These are phyloP conservation scores for Steccherinum ochraceum DNA, from an alignment of 768 basidiomycete species.

Conservation along the genomic window DNA sequence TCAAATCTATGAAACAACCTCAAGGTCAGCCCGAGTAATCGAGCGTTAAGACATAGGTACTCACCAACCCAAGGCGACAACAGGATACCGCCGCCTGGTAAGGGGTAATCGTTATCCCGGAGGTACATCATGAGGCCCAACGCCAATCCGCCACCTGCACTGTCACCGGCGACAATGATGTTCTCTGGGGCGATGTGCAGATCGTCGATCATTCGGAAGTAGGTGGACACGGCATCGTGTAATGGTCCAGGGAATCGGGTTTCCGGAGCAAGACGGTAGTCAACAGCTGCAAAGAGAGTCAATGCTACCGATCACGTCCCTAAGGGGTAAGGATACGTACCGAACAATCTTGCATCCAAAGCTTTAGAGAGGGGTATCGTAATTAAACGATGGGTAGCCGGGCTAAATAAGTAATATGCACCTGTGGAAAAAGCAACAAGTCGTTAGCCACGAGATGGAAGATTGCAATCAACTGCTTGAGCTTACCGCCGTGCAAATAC, in stretches of 20 bases:
- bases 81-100: constrained; percentile 81
- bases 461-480: not conserved
- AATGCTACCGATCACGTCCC: not conserved
- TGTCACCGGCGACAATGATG: constrained; percentile 84
- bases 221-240: constrained; percentile 80
- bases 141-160: constrained; percentile 85
- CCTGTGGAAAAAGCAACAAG: constrained; percentile 34
- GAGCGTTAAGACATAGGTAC: constrained; percentile 19
- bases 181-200: constrained; percentile 89
- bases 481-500: constrained; percentile 86
- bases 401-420: constrained; percentile 89
- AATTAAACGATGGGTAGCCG: constrained; percentile 83
- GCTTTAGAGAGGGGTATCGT: constrained; percentile 89
- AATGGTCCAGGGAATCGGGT: constrained; percentile 88
- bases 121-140: constrained; percentile 90
- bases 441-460: constrained; percentile 3
- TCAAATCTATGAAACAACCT: constrained; percentile 62
- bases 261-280: constrained; percentile 95
- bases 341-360: constrained; percentile 84
- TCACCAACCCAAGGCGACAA: constrained; percentile 95
- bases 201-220: constrained; percentile 82
- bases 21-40: constrained; percentile 9
- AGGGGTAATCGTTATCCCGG: constrained; percentile 79
- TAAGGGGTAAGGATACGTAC: constrained; percentile 31
- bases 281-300: constrained; percentile 54